These are phyloP conservation scores for Favolaschia claudopus DNA, from an alignment of 768 basidiomycete genomes.

Conservation along the genomic window DNA sequence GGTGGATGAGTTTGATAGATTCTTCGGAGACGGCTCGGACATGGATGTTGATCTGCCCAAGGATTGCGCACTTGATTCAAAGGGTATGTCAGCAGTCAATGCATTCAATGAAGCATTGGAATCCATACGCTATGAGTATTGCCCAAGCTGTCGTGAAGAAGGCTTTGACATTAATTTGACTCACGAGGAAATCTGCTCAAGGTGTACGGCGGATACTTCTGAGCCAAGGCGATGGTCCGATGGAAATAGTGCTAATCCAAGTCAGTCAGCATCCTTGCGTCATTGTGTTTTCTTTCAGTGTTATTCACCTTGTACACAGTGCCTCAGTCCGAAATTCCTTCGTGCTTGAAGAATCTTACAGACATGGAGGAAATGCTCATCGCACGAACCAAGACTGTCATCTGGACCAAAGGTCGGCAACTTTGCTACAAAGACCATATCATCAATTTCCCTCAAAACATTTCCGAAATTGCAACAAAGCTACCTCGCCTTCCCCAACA, in stretches of 20 bases:
- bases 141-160: constrained; percentile 4
- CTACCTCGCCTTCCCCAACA: constrained; percentile 16
- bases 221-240: background rate
- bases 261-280: background rate
- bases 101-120: background rate
- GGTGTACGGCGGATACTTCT: background rate
- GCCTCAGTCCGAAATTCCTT: background rate
- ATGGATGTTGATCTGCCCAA: constrained; percentile 3
- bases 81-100: background rate
- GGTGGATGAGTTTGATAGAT: background rate
- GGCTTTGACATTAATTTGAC: constrained; percentile 9
- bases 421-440: constrained; percentile 24
- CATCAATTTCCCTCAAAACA: constrained; percentile 16
- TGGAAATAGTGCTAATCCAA: constrained; percentile 7
- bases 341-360: constrained; percentile 7
- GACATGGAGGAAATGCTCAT: constrained; percentile 21
- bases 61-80: background rate
- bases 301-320: background rate
- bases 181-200: background rate
- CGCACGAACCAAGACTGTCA: constrained; percentile 17
- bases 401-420: constrained; percentile 18
- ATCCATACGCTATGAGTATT: background rate
- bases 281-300: background rate
- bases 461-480: constrained; percentile 4
- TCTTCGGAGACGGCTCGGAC: constrained; percentile 1